Conservation (phyloP, 1,139 yeast species). For the Tardiomyces blankii region DNA sequence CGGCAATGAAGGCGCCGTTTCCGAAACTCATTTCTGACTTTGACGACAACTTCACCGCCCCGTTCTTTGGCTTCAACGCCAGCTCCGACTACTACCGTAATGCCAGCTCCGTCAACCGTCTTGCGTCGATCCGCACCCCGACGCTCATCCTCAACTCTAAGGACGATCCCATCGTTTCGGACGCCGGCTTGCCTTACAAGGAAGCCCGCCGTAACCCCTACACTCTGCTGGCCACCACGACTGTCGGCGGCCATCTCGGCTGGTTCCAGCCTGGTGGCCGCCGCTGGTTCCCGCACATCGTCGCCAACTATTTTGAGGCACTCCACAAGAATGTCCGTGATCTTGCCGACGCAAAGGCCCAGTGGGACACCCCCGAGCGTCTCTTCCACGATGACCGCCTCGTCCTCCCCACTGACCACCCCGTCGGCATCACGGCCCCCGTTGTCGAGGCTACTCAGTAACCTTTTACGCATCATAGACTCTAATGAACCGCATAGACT, state of each 20-base stretch:
- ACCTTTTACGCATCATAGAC: background rate
- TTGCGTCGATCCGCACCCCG: conserved; percentile 53
- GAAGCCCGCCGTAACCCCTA: conserved; percentile 63
- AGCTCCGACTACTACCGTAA: conserved; percentile 64
- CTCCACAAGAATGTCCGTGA: conserved; percentile 33
- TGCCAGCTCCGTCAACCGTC: conserved; percentile 52
- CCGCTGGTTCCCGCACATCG: conserved; percentile 64
- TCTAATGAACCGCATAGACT: background rate
- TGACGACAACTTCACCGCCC: conserved; percentile 64
- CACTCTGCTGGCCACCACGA: conserved; percentile 52
- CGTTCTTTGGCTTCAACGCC: conserved; percentile 56
- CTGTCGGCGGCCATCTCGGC: conserved; percentile 83
- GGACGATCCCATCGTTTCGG: conserved; percentile 79
- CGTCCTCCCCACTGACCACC: background rate
- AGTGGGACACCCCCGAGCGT: background rate
- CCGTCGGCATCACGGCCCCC: background rate
- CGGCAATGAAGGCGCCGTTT: conserved; percentile 22
- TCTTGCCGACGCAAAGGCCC: background rate
- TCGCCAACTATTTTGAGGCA: conserved; percentile 47
- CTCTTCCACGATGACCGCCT: background rate
- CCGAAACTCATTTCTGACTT: conserved; percentile 43
- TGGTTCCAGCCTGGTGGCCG: conserved; percentile 50
- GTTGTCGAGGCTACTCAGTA: background rate
- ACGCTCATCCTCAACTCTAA: conserved; percentile 53
- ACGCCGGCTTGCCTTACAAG: conserved; percentile 47